Conservation (phyloP, 2,329 filamentous ascomycete species). For the Stemphylium beticola region DNA sequence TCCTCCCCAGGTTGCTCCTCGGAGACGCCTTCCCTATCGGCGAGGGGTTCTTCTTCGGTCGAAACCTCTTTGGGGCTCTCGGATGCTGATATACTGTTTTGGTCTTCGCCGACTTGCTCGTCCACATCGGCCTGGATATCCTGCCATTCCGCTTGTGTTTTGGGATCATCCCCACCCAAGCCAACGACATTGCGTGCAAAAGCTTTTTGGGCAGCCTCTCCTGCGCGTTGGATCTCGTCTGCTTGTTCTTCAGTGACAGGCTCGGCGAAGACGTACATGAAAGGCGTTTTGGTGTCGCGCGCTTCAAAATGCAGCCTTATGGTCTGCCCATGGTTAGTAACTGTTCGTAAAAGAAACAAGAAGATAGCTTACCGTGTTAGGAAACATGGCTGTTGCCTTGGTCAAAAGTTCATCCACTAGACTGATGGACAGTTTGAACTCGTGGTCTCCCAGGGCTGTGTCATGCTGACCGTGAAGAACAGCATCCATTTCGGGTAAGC, state of each 20-base stretch:
- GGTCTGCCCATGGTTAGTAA: slow-evolving; percentile 54
- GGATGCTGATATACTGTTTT: slow-evolving; percentile 9
- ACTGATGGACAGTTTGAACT: slow-evolving; percentile 82
- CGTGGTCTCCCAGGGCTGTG: slow-evolving; percentile 73
- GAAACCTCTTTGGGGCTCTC: slow-evolving; percentile 20
- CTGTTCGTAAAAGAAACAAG: neutral
- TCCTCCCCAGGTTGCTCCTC: neutral
- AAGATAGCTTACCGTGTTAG: slow-evolving; percentile 59
- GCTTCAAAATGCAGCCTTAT: slow-evolving; percentile 85
- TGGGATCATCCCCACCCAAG: slow-evolving; percentile 33
- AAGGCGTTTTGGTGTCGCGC: slow-evolving; percentile 63
- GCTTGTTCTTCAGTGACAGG: slow-evolving; percentile 78
- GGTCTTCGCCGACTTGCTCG: slow-evolving; percentile 39
- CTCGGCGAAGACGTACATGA: slow-evolving; percentile 90
- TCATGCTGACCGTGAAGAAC: slow-evolving; percentile 81
- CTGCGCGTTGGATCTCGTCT: slow-evolving; percentile 72
- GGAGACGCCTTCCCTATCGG: neutral
- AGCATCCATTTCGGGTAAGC: slow-evolving; percentile 84
- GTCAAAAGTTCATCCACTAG: slow-evolving; percentile 82
- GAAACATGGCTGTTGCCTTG: slow-evolving; percentile 75
- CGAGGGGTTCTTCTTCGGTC: neutral
- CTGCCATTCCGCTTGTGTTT: slow-evolving; percentile 42
- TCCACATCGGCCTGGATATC: slow-evolving; percentile 41
- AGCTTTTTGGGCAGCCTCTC: slow-evolving; percentile 68
- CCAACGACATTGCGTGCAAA: slow-evolving; percentile 70